Conservation (phyloP, 1,284 basidiomycete species). For the Agroathelia rolfsii region DNA sequence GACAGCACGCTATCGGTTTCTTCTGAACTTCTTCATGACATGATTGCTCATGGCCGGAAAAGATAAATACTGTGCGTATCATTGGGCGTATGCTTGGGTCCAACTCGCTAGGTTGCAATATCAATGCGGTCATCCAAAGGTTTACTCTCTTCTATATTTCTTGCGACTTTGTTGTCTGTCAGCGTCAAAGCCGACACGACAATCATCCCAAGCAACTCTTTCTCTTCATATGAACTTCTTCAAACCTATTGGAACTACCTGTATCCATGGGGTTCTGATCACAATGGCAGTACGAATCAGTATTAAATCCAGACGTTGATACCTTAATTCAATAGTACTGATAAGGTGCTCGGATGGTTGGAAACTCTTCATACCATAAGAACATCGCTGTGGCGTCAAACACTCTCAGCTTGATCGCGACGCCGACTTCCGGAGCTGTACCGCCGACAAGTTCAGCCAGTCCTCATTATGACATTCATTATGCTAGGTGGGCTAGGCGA, state of each 20-base stretch:
- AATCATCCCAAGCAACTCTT: slow-evolving; percentile 29
- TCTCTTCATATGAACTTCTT: slow-evolving; percentile 25
- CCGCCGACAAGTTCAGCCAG: slow-evolving; percentile 30
- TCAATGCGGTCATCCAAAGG: no score
- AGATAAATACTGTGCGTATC: no score
- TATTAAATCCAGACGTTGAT: not conserved
- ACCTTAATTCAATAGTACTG: not conserved
- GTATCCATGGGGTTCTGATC: slow-evolving; percentile 37
- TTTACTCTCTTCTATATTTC: no score
- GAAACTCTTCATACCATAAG: slow-evolving; percentile 27
- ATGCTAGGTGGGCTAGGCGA: slow-evolving; percentile 21
- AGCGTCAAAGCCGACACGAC: slow-evolving; percentile 23
- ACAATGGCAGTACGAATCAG: slow-evolving; percentile 29
- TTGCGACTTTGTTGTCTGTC: no score
- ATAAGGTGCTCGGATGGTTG: slow-evolving; percentile 34
- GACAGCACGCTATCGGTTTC: no score
- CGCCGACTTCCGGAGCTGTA: slow-evolving; percentile 25
- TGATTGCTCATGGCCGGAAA: no score
- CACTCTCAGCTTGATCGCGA: slow-evolving; percentile 31
- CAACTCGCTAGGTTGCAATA: no score
- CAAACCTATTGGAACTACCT: slow-evolving; percentile 31
- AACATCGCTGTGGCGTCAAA: slow-evolving; percentile 27
- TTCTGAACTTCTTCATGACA: no score
- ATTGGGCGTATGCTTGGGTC: no score
- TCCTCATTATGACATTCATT: slow-evolving; percentile 30